Conservation (phyloP, 2,329 filamentous ascomycete species). For the Aotearoamyces nothofagi region DNA sequence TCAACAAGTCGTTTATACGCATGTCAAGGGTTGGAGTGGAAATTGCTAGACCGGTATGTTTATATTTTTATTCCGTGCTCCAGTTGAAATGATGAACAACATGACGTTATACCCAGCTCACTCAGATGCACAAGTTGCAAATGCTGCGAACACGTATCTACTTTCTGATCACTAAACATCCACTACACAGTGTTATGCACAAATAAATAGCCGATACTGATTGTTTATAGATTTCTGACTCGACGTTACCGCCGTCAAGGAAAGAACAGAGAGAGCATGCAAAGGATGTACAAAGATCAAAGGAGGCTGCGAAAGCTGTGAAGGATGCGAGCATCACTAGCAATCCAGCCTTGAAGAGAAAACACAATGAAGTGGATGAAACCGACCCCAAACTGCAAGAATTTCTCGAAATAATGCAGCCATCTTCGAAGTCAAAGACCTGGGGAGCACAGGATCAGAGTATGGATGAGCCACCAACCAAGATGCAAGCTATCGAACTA, state of each 20-base stretch:
- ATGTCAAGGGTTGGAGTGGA: constrained; percentile 92
- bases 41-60: constrained; percentile 63
- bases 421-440: constrained; percentile 47
- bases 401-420: constrained; percentile 71
- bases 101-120: constrained; percentile 98
- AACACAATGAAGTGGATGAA: constrained; percentile 40
- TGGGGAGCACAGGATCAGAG: constrained; percentile 25
- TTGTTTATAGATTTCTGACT: constrained; percentile 20
- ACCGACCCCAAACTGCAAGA: constrained; percentile 72
- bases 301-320: constrained; percentile 10
- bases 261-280: constrained; percentile 20
- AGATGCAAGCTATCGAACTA: constrained; percentile 25
- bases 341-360: constrained; percentile 44
- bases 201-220: too few species aligned
- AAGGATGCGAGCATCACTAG: constrained; percentile 16
- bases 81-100: constrained; percentile 70
- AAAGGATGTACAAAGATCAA: constrained; percentile 8
- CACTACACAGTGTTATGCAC: too few species aligned
- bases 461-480: constrained; percentile 24
- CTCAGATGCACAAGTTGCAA: constrained; percentile 79
- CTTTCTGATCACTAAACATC: too few species aligned
- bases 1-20: constrained; percentile 87
- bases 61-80: background rate
- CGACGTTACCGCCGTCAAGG: constrained; percentile 21
- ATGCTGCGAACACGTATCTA: constrained; percentile 77